Base-by-base conservation (phyloP, 139 green algal genomes). In the Chlamydomonas applanata region DNA sequence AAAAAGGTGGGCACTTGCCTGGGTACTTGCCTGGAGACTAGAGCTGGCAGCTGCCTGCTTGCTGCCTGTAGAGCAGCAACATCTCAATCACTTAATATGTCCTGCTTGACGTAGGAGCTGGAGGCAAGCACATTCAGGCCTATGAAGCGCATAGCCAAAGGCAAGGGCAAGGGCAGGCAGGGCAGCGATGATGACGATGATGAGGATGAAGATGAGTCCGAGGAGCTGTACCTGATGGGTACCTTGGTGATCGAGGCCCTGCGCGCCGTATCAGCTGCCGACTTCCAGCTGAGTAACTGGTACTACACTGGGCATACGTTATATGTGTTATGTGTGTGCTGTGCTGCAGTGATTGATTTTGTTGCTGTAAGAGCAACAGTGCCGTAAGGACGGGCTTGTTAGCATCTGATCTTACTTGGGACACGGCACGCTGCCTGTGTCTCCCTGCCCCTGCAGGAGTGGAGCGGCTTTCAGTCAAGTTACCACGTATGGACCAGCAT, bases 1-100 rank as follows among this genome's bases (percentile, higher is more conserved):
- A 79, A 63, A 0, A 52, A 91, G 14, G 35, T 53, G 14, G 5
- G n/a, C n/a, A 13, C 0, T 24, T 20, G 32, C 2, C 22, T 24
- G 2, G 53, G 35, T 4, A 30, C 11, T 24, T 24, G 46, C 14
- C 17, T 56, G 46, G 46, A 56, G 17, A 14, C 17, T 56, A 56
- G 14, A 56, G 46, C 17, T 56, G 46, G 14, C 17, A 24, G 46
- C 46, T 56, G 46, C 17, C 14, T 56, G 46, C 46, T 56, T 14
- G 46, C 46, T 56, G 46, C 46, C 14, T 14, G 14, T 56, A 17
- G 46, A 14, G 14, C 46, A 56, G 46, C 14, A 56, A 56, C n/a
- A n/a, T n/a, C n/a, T n/a, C n/a, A n/a, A n/a, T n/a, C n/a, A n/a
- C n/a, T n/a, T n/a, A n/a, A n/a, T n/a, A n/a, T n/a, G n/a, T n/a